Conservation (phyloP, 257 asterid genomes). For the Primulina eburnea region DNA sequence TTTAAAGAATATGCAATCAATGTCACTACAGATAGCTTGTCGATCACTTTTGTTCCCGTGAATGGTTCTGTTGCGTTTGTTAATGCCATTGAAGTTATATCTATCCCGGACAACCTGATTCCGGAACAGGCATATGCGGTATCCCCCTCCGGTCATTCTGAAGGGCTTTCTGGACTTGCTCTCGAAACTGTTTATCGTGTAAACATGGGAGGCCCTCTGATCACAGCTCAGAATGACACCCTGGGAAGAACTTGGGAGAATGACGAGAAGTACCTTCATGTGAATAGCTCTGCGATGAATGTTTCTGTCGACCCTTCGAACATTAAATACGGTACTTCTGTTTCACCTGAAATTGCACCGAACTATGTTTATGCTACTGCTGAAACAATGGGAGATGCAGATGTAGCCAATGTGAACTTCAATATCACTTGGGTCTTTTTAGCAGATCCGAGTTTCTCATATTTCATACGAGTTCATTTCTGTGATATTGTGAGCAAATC, state of each 20-base stretch:
- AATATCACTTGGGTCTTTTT: conserved; percentile 33
- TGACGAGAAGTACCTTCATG: background rate
- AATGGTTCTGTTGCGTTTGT: conserved; percentile 44
- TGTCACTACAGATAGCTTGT: conserved; percentile 36
- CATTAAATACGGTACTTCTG: conserved; percentile 32
- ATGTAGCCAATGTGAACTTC: background rate
- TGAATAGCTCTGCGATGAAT: background rate
- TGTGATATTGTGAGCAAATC: conserved; percentile 26
- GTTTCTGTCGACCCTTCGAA: background rate
- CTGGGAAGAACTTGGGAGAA: conserved; percentile 48
- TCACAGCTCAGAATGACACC: conserved; percentile 49
- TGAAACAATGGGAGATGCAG: conserved; percentile 23
- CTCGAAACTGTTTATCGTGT: conserved; percentile 46
- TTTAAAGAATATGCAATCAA: conserved; percentile 43
- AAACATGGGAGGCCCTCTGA: conserved; percentile 49
- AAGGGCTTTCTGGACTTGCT: conserved; percentile 32
- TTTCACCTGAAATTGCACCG: background rate
- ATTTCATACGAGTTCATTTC: conserved; percentile 36
- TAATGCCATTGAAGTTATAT: conserved; percentile 50
- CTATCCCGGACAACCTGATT: conserved; percentile 43
- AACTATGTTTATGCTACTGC: conserved; percentile 35
- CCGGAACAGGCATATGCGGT: conserved; percentile 34
- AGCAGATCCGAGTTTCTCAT: conserved; percentile 18
- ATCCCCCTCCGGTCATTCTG: conserved; percentile 38
- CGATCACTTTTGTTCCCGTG: conserved; percentile 37